Conservation (phyloP, 2,329 filamentous ascomycete genomes). For the Fusarium phyllophilum region DNA sequence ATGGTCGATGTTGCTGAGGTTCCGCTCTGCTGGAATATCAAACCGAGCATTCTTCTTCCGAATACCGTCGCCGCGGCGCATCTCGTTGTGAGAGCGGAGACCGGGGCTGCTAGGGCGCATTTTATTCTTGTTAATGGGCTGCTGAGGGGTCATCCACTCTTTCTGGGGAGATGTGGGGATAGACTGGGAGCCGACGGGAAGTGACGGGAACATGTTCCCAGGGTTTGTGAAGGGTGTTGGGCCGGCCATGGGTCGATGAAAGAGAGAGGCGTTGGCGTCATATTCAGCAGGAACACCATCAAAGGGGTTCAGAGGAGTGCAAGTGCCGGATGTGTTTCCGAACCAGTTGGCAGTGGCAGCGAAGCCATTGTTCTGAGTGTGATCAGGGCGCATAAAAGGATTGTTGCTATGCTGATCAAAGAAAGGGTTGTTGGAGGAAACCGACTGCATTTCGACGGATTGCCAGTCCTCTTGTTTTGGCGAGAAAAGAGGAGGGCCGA, state of each 20-base stretch:
- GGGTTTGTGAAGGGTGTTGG: conserved; percentile 67
- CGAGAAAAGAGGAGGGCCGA: conserved; percentile 67
- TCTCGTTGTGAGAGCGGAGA: conserved; percentile 79
- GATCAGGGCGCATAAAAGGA: conserved; percentile 74
- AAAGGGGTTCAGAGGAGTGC: conserved; percentile 78
- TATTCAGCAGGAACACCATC: conserved; percentile 66
- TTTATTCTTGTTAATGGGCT: conserved; percentile 63
- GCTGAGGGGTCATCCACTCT: conserved; percentile 64
- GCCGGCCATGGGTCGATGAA: conserved; percentile 63
- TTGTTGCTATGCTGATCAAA: conserved; percentile 67
- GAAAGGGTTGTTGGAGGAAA: conserved; percentile 72
- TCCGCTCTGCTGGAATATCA: conserved; percentile 94
- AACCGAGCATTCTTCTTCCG: conserved; percentile 99
- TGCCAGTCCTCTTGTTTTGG: conserved; percentile 73
- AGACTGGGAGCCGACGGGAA: conserved; percentile 58
- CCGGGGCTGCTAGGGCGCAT: conserved; percentile 75
- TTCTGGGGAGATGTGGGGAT: conserved; percentile 68
- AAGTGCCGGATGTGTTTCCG: conserved; percentile 64
- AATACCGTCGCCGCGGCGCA: conserved; percentile 85
- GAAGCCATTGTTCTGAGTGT: conserved; percentile 57
- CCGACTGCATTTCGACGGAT: conserved; percentile 71
- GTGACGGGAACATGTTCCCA: conserved; percentile 64
- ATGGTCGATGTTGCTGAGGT: conserved; percentile 92
- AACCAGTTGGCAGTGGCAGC: conserved; percentile 63
- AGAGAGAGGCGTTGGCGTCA: conserved; percentile 63